phyloP scores from a whole-genome alignment of 116 monocot genomes.

The Zostera marina region DNA sequence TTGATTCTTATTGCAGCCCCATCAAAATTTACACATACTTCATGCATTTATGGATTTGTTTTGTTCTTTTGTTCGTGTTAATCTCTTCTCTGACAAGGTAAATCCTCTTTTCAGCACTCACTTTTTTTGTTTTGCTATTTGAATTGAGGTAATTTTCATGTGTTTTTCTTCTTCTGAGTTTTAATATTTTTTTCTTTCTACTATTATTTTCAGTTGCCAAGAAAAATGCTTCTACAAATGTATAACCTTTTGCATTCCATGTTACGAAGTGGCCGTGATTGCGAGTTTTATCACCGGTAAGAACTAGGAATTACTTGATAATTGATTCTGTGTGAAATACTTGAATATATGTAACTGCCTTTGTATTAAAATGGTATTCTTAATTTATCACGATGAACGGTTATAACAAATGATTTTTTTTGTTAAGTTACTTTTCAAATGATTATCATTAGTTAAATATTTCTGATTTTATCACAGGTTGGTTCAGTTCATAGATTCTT shows the following conservation, averaged over 20 bases:
- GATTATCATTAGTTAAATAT: too few relatives aligned
- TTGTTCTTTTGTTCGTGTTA: constrained; percentile 85
- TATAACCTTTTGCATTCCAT: constrained; percentile 78
- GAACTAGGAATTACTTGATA: neutral
- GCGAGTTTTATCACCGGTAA: constrained; percentile 63
- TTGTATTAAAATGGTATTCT: too few relatives aligned
- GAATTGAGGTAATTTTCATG: neutral
- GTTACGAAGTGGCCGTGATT: constrained; percentile 81
- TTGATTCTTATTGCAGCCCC: constrained; percentile 45
- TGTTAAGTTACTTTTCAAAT: too few relatives aligned
- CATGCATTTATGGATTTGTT: constrained; percentile 99
- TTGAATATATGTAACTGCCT: too few relatives aligned
- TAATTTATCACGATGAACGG: too few relatives aligned
- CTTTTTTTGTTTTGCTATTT: neutral
- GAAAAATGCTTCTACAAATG: constrained; percentile 91
- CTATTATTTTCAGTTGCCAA: constrained; percentile 64
- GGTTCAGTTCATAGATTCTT: constrained; percentile 95
- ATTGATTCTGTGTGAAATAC: neutral
- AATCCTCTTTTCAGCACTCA: constrained; percentile 6
- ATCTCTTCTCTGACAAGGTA: constrained; percentile 91
- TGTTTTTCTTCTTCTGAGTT: too few relatives aligned
- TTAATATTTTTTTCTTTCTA: too few relatives aligned
- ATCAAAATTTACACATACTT: constrained; percentile 92
- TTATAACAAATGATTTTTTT: too few relatives aligned
- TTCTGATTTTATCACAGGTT: constrained; percentile 28